Conservation (phyloP, 148 eudicot species). For the Hydrangea macrophylla region DNA sequence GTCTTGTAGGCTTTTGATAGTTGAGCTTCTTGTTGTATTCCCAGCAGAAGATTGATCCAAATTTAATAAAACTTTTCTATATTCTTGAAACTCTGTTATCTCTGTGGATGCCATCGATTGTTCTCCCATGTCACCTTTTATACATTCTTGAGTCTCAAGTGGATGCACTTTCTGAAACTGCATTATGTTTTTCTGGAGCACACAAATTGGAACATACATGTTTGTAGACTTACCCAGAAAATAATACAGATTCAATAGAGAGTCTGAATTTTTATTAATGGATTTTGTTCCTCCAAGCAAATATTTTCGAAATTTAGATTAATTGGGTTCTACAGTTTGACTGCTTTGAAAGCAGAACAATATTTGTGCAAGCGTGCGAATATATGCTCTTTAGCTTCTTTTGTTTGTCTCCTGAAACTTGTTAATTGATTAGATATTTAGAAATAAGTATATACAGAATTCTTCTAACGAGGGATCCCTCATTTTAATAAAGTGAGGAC, state of each 20-base stretch:
- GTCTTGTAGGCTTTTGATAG: constrained; percentile 34
- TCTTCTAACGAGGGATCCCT: too few species aligned
- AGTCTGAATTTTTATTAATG: background rate
- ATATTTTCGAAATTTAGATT: background rate
- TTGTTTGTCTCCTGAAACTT: background rate
- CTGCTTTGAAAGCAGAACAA: background rate
- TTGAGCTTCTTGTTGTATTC: constrained; percentile 19
- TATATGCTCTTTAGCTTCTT: background rate
- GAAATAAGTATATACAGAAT: too few species aligned
- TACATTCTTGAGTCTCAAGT: constrained; percentile 17
- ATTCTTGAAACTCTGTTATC: constrained; percentile 8
- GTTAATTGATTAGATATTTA: background rate
- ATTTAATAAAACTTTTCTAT: constrained; percentile 2
- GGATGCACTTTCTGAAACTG: constrained; percentile 37
- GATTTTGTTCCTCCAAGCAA: background rate
- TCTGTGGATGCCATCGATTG: constrained; percentile 1
- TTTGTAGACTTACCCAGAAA: too few species aligned
- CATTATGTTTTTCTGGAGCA: background rate
- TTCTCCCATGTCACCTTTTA: constrained; percentile 11
- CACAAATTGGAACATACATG: constrained; percentile 1
- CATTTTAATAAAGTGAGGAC: too few species aligned
- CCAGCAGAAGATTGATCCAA: constrained; percentile 3
- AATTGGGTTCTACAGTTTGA: background rate
- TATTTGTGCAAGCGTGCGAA: background rate
- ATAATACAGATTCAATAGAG: too few species aligned